phyloP scores from a whole-genome alignment of 352 stramenopile species.

The Discostella stelligera region DNA sequence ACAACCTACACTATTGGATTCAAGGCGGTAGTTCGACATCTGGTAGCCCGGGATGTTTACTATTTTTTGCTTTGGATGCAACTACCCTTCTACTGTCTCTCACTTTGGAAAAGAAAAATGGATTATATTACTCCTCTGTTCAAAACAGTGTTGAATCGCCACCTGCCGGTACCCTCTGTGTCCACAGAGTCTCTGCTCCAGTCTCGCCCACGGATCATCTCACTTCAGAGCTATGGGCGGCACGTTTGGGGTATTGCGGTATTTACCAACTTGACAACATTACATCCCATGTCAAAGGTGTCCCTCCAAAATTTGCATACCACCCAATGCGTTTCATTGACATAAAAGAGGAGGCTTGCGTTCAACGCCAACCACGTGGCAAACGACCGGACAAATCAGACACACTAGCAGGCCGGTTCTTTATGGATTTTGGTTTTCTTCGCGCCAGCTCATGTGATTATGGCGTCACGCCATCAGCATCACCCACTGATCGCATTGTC shows the following conservation, averaged over 20 bases:
- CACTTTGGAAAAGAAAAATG: too few relatives aligned
- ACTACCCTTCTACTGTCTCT: not conserved
- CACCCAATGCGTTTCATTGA: not conserved
- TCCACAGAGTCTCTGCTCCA: too few relatives aligned
- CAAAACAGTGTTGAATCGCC: too few relatives aligned
- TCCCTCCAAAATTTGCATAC: not conserved
- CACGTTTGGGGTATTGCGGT: not conserved
- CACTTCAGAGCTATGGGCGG: not conserved
- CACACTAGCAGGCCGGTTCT: not conserved
- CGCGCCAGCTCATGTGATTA: not conserved
- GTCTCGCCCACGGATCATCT: not conserved
- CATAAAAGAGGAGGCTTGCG: too few relatives aligned
- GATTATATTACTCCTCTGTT: too few relatives aligned
- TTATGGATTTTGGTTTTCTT: slow-evolving; percentile 7
- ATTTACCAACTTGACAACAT: not conserved
- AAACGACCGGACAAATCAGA: not conserved
- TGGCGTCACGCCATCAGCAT: not conserved
- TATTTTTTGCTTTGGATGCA: too few relatives aligned
- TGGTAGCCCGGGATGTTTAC: too few relatives aligned
- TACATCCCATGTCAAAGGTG: not conserved
- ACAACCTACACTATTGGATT: too few relatives aligned
- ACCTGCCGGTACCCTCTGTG: too few relatives aligned
- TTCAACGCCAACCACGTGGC: not conserved
- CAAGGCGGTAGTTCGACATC: too few relatives aligned
- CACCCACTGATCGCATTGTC: not conserved